phyloP scores from a whole-genome alignment of 305 asterid species.

The Fraxinus floribunda region DNA sequence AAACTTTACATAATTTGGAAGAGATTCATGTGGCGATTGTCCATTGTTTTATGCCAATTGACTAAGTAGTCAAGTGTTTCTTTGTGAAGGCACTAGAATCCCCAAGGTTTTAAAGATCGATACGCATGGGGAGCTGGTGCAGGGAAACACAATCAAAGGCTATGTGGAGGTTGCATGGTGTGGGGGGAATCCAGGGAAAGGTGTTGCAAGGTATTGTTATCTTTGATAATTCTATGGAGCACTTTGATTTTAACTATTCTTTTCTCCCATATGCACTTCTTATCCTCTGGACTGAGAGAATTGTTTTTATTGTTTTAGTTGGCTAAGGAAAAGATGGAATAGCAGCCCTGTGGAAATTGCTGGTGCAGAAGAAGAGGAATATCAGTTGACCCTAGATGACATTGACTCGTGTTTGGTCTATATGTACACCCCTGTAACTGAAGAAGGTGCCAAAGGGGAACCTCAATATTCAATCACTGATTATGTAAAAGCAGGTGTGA shows the following conservation, averaged over 20 bases:
- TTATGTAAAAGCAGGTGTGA: slow-evolving; percentile 84
- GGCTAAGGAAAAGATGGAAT: slow-evolving; percentile 95
- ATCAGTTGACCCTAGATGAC: slow-evolving; percentile 73
- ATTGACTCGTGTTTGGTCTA: slow-evolving; percentile 85
- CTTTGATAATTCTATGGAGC: slow-evolving; percentile 16
- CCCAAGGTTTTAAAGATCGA: slow-evolving; percentile 91
- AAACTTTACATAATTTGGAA: slow-evolving; percentile 7
- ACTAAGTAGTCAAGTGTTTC: slow-evolving; percentile 21
- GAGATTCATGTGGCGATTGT: slow-evolving; percentile 18
- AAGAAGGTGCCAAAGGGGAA: slow-evolving; percentile 97
- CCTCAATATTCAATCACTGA: slow-evolving; percentile 97
- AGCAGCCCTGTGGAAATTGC: slow-evolving; percentile 80
- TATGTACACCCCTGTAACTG: slow-evolving; percentile 97
- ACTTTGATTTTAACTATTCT: slow-evolving; percentile 17
- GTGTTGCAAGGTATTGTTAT: slow-evolving; percentile 81
- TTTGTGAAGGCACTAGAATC: slow-evolving; percentile 72
- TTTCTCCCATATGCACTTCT: slow-evolving; percentile 8
- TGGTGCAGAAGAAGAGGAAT: slow-evolving; percentile 93
- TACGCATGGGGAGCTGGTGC: slow-evolving; percentile 78
- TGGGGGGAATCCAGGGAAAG: slow-evolving; percentile 95
- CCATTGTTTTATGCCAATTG: slow-evolving; percentile 18
- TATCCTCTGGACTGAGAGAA: slow-evolving; percentile 11
- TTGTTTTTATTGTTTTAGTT: slow-evolving; percentile 45
- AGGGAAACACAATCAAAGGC: slow-evolving; percentile 81
- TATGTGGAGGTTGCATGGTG: slow-evolving; percentile 93